phyloP scores from a whole-genome alignment of 305 asterid genomes.

The Nicotiana rustica region DNA sequence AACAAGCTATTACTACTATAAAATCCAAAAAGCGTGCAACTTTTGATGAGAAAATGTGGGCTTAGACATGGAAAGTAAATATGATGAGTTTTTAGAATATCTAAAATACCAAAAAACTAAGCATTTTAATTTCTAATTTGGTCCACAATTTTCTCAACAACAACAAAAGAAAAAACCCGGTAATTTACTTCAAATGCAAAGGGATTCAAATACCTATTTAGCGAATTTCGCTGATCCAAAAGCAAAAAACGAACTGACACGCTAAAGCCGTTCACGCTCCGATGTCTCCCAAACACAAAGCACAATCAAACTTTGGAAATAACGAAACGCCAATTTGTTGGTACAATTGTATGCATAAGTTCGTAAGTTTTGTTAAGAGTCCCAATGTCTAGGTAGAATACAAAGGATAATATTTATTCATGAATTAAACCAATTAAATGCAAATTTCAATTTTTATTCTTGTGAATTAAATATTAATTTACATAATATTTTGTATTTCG shows the following conservation, averaged over 20 bases:
- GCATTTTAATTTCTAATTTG: not conserved
- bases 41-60: conserved; percentile 25
- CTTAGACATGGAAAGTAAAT: not conserved
- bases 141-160: conserved; percentile 23
- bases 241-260: conserved; percentile 37
- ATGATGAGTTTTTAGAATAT: not conserved
- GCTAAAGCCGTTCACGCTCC: conserved; percentile 57
- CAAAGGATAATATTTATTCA: not conserved
- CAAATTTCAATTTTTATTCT: not conserved
- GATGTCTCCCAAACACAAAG: conserved; percentile 64
- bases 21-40: not conserved
- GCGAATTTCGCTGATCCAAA: conserved; percentile 37
- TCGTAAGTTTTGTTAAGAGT: conserved; percentile 40
- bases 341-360: conserved; percentile 32
- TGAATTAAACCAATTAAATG: not conserved
- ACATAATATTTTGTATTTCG: not conserved
- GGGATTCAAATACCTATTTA: not conserved
- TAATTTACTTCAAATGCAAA: conserved; percentile 16
- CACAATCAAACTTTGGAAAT: conserved; percentile 46
- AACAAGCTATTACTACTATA: not conserved
- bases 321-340: conserved; percentile 32
- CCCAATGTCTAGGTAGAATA: conserved; percentile 45
- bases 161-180: not conserved
- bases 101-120: not conserved
- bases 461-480: no score